Conservation (phyloP, 495 filamentous ascomycete genomes). For the Hypoxylon cercidicola region DNA sequence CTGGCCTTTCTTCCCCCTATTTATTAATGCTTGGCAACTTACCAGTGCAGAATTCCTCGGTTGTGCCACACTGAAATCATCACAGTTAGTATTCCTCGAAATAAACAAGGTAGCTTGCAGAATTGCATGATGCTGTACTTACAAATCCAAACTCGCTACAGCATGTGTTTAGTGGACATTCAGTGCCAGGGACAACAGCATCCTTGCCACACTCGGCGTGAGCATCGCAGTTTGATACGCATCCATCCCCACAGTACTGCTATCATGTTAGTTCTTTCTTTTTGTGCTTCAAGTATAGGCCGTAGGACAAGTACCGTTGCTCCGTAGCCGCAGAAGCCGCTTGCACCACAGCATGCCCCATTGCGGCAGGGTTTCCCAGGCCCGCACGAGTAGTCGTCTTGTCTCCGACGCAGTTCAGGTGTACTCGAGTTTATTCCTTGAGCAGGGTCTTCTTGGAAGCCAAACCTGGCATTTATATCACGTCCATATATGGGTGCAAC, state of each 20-base stretch:
- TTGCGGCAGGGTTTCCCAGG: neutral
- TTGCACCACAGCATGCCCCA: constrained; percentile 2
- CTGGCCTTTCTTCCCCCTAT: too few relatives aligned
- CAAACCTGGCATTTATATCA: too few relatives aligned
- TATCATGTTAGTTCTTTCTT: too few relatives aligned
- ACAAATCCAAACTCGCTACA: neutral
- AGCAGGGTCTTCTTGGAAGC: too few relatives aligned
- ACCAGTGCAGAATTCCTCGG: too few relatives aligned
- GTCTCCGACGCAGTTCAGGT: neutral
- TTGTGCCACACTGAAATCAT: too few relatives aligned
- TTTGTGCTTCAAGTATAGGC: too few relatives aligned
- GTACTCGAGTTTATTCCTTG: neutral
- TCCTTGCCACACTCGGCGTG: constrained; percentile 55
- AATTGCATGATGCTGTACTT: too few relatives aligned
- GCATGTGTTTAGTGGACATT: constrained; percentile 1
- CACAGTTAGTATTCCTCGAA: neutral
- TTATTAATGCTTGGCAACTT: too few relatives aligned
- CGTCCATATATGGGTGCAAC: too few relatives aligned
- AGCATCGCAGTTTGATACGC: constrained; percentile 49
- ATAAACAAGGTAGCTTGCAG: neutral
- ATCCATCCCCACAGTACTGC: neutral
- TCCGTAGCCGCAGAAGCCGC: neutral
- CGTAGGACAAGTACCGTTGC: too few relatives aligned
- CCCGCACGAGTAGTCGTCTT: too few relatives aligned
- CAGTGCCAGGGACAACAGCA: constrained; percentile 17